phyloP scores from a whole-genome alignment of 495 filamentous ascomycete genomes.

The Aspergillus ostianus region DNA sequence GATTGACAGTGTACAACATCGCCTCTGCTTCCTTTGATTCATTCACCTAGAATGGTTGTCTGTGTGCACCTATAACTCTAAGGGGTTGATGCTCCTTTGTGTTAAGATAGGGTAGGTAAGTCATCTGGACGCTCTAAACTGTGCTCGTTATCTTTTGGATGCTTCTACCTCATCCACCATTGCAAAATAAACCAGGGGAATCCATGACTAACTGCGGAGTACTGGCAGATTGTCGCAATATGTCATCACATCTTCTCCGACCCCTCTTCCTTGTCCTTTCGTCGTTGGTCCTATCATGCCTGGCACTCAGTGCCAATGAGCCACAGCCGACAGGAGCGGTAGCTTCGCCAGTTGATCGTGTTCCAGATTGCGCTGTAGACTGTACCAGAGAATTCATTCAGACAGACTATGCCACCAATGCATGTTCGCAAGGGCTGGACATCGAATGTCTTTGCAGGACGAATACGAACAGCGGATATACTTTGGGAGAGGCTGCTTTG shows the following conservation, averaged over 20 bases:
- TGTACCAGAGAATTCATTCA: slow-evolving; percentile 64
- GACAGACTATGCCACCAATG: slow-evolving; percentile 51
- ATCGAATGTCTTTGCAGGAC: slow-evolving; percentile 63
- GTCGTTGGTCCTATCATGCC: slow-evolving; percentile 11
- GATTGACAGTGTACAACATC: not conserved
- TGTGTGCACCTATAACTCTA: slow-evolving; percentile 20
- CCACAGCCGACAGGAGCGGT: slow-evolving; percentile 19
- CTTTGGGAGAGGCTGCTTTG: slow-evolving; percentile 66
- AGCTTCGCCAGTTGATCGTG: slow-evolving; percentile 31
- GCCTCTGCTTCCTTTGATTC: slow-evolving; percentile 7
- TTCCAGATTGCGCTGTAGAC: slow-evolving; percentile 62
- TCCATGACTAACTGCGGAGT: slow-evolving; percentile 3
- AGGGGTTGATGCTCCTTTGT: slow-evolving; percentile 27
- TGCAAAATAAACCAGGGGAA: not conserved
- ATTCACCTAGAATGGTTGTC: slow-evolving; percentile 28
- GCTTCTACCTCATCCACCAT: not conserved
- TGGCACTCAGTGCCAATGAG: slow-evolving; percentile 10
- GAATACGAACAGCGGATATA: slow-evolving; percentile 59
- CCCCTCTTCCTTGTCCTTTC: not conserved
- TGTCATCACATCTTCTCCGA: slow-evolving; percentile 18
- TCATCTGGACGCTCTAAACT: not conserved
- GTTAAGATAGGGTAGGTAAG: not conserved
- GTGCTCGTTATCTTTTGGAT: not conserved
- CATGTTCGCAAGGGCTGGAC: slow-evolving; percentile 48
- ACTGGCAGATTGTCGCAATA: slow-evolving; percentile 15